Evolutionary conservation across 768 basidiomycete species (phyloP).

Genomic region (Tylopilus rubrobrunneus): DNA sequence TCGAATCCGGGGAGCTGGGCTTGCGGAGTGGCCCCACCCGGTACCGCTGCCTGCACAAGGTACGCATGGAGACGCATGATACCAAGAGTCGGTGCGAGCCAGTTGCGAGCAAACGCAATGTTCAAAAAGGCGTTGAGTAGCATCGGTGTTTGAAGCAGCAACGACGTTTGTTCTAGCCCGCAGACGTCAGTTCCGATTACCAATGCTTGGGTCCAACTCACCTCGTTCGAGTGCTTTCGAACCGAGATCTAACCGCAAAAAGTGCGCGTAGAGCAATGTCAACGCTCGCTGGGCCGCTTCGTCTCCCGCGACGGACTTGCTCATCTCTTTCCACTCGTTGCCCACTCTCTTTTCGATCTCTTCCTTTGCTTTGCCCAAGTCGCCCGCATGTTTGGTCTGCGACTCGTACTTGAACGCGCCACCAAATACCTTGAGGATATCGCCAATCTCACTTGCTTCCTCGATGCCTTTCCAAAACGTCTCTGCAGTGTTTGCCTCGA

Average conservation of each 20-base stretch:
- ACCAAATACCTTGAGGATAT: constrained; percentile 69
- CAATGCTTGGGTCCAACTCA: constrained; percentile 31
- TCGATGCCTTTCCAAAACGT: constrained; percentile 83
- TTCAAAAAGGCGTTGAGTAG: constrained; percentile 78
- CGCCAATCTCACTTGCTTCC: constrained; percentile 72
- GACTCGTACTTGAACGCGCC: constrained; percentile 62
- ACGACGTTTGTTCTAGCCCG: constrained; percentile 59
- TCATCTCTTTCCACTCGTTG: constrained; percentile 52
- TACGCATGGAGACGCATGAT: constrained; percentile 81
- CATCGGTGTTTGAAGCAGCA: constrained; percentile 69
- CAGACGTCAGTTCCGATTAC: not conserved
- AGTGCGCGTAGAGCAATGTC: constrained; percentile 78
- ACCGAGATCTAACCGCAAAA: constrained; percentile 61
- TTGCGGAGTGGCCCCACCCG: constrained; percentile 46
- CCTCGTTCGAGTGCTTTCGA: constrained; percentile 58
- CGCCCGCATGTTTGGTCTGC: constrained; percentile 29
- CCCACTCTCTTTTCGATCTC: constrained; percentile 47
- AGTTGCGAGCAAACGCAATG: constrained; percentile 81
- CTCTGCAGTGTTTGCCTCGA: constrained; percentile 76
- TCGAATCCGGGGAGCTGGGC: constrained; percentile 79
- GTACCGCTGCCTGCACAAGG: constrained; percentile 78
- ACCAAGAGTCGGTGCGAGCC: constrained; percentile 76
- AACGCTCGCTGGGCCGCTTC: constrained; percentile 49
- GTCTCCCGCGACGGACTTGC: constrained; percentile 36
- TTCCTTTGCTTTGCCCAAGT: constrained; percentile 49